A percentile compares a stretch with the other conserved stretches of the same genome.
Conservation (phyloP, 2,329 filamentous ascomycete genomes). For the Ascochyta lentis region DNA sequence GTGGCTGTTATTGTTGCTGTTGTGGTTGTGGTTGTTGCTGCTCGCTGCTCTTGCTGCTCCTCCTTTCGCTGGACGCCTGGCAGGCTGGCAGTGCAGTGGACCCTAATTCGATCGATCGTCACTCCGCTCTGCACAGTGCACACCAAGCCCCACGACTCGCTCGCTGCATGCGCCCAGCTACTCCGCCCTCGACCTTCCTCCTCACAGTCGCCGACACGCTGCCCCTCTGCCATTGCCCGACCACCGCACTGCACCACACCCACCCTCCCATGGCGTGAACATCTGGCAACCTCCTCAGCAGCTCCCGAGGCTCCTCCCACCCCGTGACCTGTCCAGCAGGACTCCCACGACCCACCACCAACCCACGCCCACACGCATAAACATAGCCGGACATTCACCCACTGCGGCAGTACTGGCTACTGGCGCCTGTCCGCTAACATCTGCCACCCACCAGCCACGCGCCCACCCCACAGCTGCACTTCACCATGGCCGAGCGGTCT, state of each 20-base stretch:
- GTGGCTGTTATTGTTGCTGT: background rate
- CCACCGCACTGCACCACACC: background rate
- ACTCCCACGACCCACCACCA: background rate
- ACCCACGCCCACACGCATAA: background rate
- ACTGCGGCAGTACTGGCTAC: conserved; percentile 16
- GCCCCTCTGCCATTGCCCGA: background rate
- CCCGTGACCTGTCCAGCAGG: conserved; percentile 3
- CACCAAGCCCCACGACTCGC: conserved; percentile 5
- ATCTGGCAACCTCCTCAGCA: conserved; percentile 4
- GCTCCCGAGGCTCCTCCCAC: background rate
- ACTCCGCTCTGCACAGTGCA: background rate
- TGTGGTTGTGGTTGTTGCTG: background rate
- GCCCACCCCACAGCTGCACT: conserved; percentile 18
- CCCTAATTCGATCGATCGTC: conserved; percentile 6
- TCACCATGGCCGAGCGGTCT: conserved; percentile 45
- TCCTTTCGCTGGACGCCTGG: conserved; percentile 1
- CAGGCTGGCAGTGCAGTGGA: background rate
- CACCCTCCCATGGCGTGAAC: background rate
- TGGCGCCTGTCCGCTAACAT: conserved; percentile 20
- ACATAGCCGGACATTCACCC: background rate
- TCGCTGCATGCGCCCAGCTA: conserved; percentile 4
- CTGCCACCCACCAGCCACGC: conserved; percentile 23
- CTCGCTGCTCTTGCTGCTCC: background rate
- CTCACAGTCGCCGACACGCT: background rate
- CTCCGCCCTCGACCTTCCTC: background rate